Evolutionary conservation across 164 flowering plant genomes (phyloP).

Genomic region (Taxillus chinensis): DNA sequence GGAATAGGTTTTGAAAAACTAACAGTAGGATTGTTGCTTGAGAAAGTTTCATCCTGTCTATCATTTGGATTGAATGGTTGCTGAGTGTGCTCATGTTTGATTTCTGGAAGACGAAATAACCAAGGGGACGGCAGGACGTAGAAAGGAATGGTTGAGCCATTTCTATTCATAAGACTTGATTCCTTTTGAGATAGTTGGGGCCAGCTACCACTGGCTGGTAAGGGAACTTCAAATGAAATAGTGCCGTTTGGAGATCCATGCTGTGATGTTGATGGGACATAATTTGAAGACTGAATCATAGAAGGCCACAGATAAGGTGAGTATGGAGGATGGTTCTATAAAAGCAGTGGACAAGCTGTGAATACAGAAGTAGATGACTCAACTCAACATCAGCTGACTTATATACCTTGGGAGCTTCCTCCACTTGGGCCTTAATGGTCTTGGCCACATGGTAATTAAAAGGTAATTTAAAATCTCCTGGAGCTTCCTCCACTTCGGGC

Average conservation of each 20-base stretch:
- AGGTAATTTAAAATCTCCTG: slow-evolving; percentile 15
- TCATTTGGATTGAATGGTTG: slow-evolving; percentile 7
- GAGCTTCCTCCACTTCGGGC: slow-evolving; percentile 23
- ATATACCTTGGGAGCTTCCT: slow-evolving; percentile 20
- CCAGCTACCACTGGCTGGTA: slow-evolving; percentile 6
- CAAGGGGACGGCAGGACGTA: slow-evolving; percentile 53
- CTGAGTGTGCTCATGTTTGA: slow-evolving; percentile 17
- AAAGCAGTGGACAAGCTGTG: slow-evolving; percentile 18
- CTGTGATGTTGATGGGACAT: slow-evolving; percentile 15
- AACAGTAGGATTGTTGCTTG: slow-evolving; percentile 10
- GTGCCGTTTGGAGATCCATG: slow-evolving; percentile 13
- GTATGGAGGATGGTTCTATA: slow-evolving; percentile 24
- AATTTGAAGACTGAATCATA: slow-evolving; percentile 22
- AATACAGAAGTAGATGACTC: slow-evolving; percentile 19
- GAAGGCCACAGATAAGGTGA: slow-evolving; percentile 44
- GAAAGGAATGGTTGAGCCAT: slow-evolving; percentile 26
- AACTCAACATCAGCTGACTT: slow-evolving; percentile 6
- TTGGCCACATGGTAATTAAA: slow-evolving; percentile 32
- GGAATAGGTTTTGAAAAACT: slow-evolving; percentile 16
- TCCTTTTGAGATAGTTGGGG: slow-evolving; percentile 17
- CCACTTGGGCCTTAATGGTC: slow-evolving; percentile 21
- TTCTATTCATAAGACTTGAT: slow-evolving; percentile 9
- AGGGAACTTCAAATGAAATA: slow-evolving; percentile 12
- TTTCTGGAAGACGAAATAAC: slow-evolving; percentile 36
- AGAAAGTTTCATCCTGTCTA: slow-evolving; percentile 13